A percentile compares a stretch with the other conserved stretches of the same genome.
phyloP scores from a whole-genome alignment of 2,329 filamentous ascomycete genomes.

The Diaporthe sp. region DNA sequence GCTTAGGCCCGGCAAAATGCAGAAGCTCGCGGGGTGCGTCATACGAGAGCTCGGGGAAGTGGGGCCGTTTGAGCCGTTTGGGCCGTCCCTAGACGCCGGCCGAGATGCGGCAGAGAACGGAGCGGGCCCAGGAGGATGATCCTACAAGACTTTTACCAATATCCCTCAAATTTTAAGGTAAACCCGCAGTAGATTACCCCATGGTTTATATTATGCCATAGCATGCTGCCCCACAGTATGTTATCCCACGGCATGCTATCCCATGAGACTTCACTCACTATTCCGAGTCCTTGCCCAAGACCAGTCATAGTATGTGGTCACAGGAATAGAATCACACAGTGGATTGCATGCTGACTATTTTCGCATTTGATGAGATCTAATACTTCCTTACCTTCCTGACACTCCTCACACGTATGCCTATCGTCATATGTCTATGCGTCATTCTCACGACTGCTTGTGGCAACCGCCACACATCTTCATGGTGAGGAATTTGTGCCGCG shows the following conservation, averaged over 20 bases:
- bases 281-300: no score
- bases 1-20: constrained; percentile 5
- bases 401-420: background rate
- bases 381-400: background rate
- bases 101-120: constrained; percentile 4
- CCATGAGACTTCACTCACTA: no score
- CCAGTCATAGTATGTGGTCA: no score
- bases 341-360: background rate
- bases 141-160: no score
- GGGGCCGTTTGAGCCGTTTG: constrained; percentile 14
- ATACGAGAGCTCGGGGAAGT: constrained; percentile 29
- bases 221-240: no score
- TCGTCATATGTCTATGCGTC: background rate
- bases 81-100: constrained; percentile 1
- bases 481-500: background rate
- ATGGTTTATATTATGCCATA: no score
- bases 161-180: no score
- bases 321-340: background rate
- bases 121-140: no score
- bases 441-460: background rate
- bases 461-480: background rate
- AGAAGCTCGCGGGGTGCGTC: constrained; percentile 19
- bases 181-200: no score
- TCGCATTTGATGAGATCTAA: background rate
- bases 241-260: no score